Percentiles rank a stretch among this genome's conserved stretches.
Conservation (phyloP, 768 basidiomycete species). For the Fomitopsis pulvina region DNA sequence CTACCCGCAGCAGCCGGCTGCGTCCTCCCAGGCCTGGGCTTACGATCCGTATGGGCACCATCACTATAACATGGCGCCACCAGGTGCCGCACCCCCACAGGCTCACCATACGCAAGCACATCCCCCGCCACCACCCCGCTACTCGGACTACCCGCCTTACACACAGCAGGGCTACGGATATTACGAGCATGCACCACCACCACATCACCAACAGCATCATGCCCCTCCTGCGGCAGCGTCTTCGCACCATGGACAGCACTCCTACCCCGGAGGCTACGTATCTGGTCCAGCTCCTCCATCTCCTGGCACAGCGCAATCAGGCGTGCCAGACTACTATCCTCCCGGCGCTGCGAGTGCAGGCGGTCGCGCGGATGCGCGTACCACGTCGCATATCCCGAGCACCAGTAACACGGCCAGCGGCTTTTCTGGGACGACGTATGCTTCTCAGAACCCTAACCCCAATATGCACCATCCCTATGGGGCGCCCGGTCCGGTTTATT, state of each 20-base stretch:
- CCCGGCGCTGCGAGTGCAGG: neutral
- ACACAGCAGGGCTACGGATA: slow-evolving; percentile 13
- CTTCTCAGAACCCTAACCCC: neutral
- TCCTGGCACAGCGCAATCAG: neutral
- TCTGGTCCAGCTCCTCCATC: slow-evolving; percentile 7
- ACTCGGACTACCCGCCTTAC: slow-evolving; percentile 9
- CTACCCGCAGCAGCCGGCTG: slow-evolving; percentile 12
- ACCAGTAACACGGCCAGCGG: neutral
- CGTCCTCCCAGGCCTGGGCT: slow-evolving; percentile 11
- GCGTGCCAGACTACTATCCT: neutral
- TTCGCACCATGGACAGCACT: slow-evolving; percentile 20
- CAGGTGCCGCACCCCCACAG: slow-evolving; percentile 16
- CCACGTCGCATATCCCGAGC: neutral
- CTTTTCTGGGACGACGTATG: neutral
- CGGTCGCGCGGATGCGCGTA: neutral
- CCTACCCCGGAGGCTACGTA: slow-evolving; percentile 14
- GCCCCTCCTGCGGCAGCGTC: slow-evolving; percentile 19
- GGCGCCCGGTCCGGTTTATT: slow-evolving; percentile 9
- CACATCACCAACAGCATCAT: slow-evolving; percentile 21
- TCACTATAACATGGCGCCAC: slow-evolving; percentile 18
- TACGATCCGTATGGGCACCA: slow-evolving; percentile 27
- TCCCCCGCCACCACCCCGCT: slow-evolving; percentile 15
- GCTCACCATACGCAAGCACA: slow-evolving; percentile 13
- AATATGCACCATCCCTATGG: slow-evolving; percentile 1
- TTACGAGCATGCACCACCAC: slow-evolving; percentile 14